Evolutionary conservation across 495 filamentous ascomycete genomes (phyloP).

Genomic region (Cetradonia linearis): DNA sequence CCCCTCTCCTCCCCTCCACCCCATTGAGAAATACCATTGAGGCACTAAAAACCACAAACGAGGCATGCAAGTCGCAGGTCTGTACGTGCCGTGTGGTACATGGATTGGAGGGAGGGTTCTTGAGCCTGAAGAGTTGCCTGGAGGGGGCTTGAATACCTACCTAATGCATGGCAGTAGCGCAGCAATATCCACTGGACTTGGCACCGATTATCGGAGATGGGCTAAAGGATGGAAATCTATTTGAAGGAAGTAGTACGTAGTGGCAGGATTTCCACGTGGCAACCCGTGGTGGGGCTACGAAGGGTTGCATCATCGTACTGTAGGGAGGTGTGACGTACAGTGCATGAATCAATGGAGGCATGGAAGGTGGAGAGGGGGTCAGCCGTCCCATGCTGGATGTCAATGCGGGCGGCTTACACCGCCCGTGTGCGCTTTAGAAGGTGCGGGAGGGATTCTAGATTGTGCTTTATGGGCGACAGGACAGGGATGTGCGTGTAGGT

Average conservation of each 20-base stretch:
- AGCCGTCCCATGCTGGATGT: not conserved
- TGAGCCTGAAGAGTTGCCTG: not conserved
- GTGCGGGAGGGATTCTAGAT: not conserved
- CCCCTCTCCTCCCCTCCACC: not conserved
- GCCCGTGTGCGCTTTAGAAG: not conserved
- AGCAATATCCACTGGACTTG: not conserved
- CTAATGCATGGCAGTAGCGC: not conserved
- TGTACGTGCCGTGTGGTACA: not conserved
- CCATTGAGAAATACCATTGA: not conserved
- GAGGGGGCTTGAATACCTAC: not conserved
- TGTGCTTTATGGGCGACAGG: not conserved
- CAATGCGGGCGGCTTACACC: not conserved
- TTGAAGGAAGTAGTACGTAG: not conserved
- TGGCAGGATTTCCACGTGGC: not conserved
- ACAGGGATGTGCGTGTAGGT: not conserved
- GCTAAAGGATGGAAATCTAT: not conserved
- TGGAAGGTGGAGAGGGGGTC: not conserved
- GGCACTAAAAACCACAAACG: not conserved
- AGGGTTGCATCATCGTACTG: not conserved
- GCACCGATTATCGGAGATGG: not conserved
- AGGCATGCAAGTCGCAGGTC: not conserved
- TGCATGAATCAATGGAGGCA: slow-evolving; percentile 1
- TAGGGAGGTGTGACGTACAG: not conserved
- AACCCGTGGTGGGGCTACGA: not conserved
- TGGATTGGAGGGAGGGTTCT: not conserved